Base-by-base conservation (phyloP, 495 filamentous ascomycete genomes). In the Massariosphaeria phaeospora region DNA sequence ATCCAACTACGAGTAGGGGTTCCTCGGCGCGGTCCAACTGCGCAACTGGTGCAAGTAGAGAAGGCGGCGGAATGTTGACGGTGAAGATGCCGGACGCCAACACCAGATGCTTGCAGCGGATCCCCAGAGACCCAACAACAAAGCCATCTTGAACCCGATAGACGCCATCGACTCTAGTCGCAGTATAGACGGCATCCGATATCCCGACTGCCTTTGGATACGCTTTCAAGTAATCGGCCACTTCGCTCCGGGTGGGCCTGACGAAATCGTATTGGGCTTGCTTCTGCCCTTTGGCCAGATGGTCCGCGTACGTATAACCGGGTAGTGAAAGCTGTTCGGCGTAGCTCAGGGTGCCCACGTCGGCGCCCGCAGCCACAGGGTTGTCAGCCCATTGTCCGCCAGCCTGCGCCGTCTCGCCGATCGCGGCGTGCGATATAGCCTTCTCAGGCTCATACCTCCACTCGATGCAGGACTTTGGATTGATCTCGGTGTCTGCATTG, bases 341-440 rank as follows among this genome's bases (percentile, higher is more conserved):
- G 69, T 86, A 85, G 65, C 83, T 85, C 34, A 72, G 59, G 10
- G 57, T 64, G 15, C 59, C 64, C 30, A 67, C 64, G 18, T 65
- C 65, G 71, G 76, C 79, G 56, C 75, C 80, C 2, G 75, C 74
- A 17, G 72, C 69, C 34, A 74, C 66, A 0, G 76, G 73, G 53
- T 82, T 75, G 36, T 83, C 79, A 1, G 74, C 78, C 83, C 83
- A 86, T 60, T 84, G 82, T 0, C 83, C 83, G 13, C 83, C 83
- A 1, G 80, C 68, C 20, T 72, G 65, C 7, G 69, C 45, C 0
- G 82, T 67, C 48, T 79, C 70, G 11, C 83, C 83, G 44, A 85
- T 66, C 4, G 81, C 79, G 12, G 81, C 49, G 55, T 86, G 83
- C 21, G 76, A 61, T 2, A 84, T 71, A n/a, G 74, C 73, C 52